These are phyloP conservation scores for Pezizomycotina sp. DNA, from an alignment of 2,329 filamentous ascomycete genomes.

Conservation along the genomic window DNA sequence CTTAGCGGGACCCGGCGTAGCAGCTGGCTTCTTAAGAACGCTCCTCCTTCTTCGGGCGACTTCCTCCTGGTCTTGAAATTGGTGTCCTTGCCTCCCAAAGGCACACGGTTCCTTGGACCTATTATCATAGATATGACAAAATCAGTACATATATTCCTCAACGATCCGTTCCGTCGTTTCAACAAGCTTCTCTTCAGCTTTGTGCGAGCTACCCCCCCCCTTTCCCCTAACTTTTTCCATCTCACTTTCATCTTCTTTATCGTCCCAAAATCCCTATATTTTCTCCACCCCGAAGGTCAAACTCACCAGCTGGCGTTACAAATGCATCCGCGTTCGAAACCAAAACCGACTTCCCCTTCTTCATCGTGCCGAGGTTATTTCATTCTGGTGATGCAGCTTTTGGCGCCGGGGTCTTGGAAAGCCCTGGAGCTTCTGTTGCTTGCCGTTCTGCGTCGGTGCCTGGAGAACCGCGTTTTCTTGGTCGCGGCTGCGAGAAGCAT, in stretches of 20 bases:
- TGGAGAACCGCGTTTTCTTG: conserved; percentile 70
- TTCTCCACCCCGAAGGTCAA: conserved; percentile 8
- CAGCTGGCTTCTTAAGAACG: conserved; percentile 42
- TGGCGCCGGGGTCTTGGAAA: conserved; percentile 61
- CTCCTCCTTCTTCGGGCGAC: conserved; percentile 44
- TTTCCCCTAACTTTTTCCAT: conserved; percentile 1
- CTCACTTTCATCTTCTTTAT: conserved; percentile 18
- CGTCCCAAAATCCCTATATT: conserved; percentile 16
- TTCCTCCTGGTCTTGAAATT: conserved; percentile 68
- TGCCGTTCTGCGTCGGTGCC: conserved; percentile 7
- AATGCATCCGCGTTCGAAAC: conserved; percentile 46
- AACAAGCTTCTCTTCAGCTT: conserved; percentile 5
- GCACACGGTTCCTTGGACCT: conserved; percentile 57
- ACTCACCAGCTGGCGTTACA: conserved; percentile 63
- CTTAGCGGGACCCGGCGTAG: conserved; percentile 43
- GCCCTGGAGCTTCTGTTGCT: conserved; percentile 60
- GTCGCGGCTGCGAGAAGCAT: conserved; percentile 64
- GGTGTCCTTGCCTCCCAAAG: conserved; percentile 85
- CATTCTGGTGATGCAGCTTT: conserved; percentile 67
- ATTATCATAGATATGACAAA: conserved; percentile 4
- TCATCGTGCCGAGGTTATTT: conserved; percentile 39
- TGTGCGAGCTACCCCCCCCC: conserved; percentile 1
- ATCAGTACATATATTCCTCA: conserved; percentile 1
- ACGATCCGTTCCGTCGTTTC: not conserved
- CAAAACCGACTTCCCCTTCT: conserved; percentile 34